Percentiles rank a stretch among this genome's conserved stretches.
These are phyloP conservation scores for Leishmania gerbilli DNA, from an alignment of 208 protist species.

Conservation along the genomic window DNA sequence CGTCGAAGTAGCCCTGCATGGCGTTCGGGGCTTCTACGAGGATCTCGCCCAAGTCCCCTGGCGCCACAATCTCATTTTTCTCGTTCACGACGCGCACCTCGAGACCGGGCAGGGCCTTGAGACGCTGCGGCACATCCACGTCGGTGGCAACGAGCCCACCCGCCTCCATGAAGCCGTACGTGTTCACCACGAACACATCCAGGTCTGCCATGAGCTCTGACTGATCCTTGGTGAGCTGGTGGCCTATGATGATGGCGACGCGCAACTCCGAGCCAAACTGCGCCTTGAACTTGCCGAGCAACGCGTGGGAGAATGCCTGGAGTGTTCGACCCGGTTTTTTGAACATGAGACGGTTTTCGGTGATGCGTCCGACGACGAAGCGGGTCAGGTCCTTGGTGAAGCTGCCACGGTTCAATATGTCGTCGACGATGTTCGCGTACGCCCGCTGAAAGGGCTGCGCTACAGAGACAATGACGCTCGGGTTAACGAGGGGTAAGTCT, in stretches of 20 bases:
- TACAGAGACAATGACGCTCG: constrained; percentile 84
- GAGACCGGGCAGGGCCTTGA: constrained; percentile 86
- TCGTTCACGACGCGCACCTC: constrained; percentile 92
- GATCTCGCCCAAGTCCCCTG: constrained; percentile 86
- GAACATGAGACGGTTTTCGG: constrained; percentile 88
- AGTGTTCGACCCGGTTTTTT: constrained; percentile 76
- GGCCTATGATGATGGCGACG: constrained; percentile 83
- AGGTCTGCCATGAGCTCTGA: constrained; percentile 88
- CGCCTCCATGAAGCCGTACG: constrained; percentile 89
- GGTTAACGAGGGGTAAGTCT: constrained; percentile 84
- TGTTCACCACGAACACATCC: constrained; percentile 89
- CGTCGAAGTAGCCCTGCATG: constrained; percentile 93
- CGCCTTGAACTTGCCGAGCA: constrained; percentile 89
- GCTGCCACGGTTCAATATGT: constrained; percentile 82
- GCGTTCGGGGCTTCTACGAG: constrained; percentile 86
- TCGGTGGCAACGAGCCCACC: constrained; percentile 88
- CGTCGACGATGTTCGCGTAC: constrained; percentile 88
- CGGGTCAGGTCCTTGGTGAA: constrained; percentile 84
- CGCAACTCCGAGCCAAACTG: constrained; percentile 89
- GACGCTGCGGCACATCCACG: constrained; percentile 87
- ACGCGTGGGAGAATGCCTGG: constrained; percentile 66
- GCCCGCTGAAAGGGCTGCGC: constrained; percentile 87
- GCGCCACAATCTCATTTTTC: constrained; percentile 90
- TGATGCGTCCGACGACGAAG: constrained; percentile 86
- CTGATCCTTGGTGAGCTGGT: constrained; percentile 85